Percentiles rank a stretch among this genome's conserved stretches.
phyloP scores from a whole-genome alignment of 2,329 filamentous ascomycete species.

The Aphanocladium album region DNA sequence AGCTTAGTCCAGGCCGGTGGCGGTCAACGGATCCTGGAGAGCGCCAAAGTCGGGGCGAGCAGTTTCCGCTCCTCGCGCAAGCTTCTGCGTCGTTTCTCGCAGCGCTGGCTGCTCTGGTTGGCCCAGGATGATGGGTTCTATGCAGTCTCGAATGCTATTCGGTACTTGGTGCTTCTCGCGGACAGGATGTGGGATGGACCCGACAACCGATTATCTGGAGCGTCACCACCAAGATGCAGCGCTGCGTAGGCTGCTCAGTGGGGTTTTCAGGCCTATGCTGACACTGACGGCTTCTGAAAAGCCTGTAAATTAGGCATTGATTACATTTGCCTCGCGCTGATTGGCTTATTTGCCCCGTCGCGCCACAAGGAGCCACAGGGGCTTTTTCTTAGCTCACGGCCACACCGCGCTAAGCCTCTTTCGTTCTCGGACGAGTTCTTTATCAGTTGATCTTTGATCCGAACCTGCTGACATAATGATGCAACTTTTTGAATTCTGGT shows the following conservation, averaged over 20 bases:
- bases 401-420: slow-evolving; percentile 1
- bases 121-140: neutral
- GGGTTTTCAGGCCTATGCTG: slow-evolving; percentile 1
- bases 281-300: slow-evolving; percentile 6
- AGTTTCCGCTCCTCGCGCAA: neutral
- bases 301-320: slow-evolving; percentile 14
- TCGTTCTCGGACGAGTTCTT: neutral
- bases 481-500: neutral
- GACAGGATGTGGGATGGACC: slow-evolving; percentile 9
- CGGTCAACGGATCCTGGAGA: slow-evolving; percentile 2
- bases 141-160: neutral
- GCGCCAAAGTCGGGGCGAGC: neutral
- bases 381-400: neutral
- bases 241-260: neutral
- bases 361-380: slow-evolving; percentile 9
- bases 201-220: slow-evolving; percentile 11
- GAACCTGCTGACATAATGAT: slow-evolving; percentile 9
- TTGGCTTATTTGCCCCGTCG: slow-evolving; percentile 17
- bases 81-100: neutral
- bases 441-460: slow-evolving; percentile 11
- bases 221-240: slow-evolving; percentile 12
- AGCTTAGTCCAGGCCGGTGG: slow-evolving; percentile 10
- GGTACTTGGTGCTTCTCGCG: slow-evolving; percentile 6
- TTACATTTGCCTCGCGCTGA: slow-evolving; percentile 23
- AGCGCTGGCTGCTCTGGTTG: neutral